Conservation (phyloP, 164 flowering plant species). For the Piper longum region DNA sequence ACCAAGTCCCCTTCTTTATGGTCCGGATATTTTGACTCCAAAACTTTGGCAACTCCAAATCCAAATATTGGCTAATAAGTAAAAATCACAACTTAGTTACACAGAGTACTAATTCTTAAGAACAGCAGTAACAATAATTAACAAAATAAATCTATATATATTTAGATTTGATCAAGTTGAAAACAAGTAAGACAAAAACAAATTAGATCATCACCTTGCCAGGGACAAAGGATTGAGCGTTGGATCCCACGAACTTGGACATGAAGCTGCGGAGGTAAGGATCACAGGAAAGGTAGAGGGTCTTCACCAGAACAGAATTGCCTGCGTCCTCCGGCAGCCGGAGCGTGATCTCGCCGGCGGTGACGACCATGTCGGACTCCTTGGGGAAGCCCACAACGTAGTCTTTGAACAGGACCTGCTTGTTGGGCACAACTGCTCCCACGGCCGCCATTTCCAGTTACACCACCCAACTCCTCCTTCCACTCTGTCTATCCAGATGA, state of each 20-base stretch:
- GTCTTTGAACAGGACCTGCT: conserved; percentile 23
- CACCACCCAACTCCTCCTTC: too few species aligned
- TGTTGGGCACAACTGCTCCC: conserved; percentile 13
- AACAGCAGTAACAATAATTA: too few species aligned
- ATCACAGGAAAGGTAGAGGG: conserved; percentile 27
- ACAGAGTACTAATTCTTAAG: too few species aligned
- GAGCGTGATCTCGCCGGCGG: conserved; percentile 12
- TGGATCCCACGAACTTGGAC: conserved; percentile 17
- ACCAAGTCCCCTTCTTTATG: conserved; percentile 54
- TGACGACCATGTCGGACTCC: conserved; percentile 30
- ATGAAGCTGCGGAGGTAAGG: conserved; percentile 30
- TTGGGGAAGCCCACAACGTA: conserved; percentile 20
- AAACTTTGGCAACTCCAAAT: conserved; percentile 59
- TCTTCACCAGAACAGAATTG: conserved; percentile 20
- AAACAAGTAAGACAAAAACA: too few species aligned
- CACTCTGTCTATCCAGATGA: too few species aligned
- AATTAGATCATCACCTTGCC: conserved; percentile 12
- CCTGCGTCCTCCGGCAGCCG: conserved; percentile 13
- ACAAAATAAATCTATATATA: too few species aligned
- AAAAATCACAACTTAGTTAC: too few species aligned
- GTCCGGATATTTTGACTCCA: conserved; percentile 50
- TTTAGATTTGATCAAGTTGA: too few species aligned
- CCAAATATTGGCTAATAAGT: conserved; percentile 49
- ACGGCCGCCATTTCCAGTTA: conserved; percentile 1
- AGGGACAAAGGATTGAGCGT: conserved; percentile 23